Percentiles rank a stretch among this genome's conserved stretches.
phyloP scores from a whole-genome alignment of 2,329 filamentous ascomycete species.

The Rosellinia necatrix region DNA sequence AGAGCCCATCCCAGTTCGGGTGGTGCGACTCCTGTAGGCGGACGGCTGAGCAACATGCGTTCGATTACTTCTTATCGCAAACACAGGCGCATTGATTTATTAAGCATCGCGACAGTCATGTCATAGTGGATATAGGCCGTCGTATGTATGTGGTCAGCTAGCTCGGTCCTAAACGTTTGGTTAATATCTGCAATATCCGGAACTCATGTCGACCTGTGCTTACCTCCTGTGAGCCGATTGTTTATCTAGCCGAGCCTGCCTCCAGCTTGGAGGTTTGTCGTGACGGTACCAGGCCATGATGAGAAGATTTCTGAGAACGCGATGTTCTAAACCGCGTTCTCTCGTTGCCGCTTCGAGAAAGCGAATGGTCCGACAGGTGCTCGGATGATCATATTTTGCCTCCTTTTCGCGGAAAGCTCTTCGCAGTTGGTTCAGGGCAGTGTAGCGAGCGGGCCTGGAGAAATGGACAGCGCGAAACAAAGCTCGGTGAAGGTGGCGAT shows the following conservation, averaged over 20 bases:
- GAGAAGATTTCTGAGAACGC: conserved; percentile 71
- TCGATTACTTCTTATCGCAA: conserved; percentile 48
- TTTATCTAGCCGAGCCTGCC: conserved; percentile 22
- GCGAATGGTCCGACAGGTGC: conserved; percentile 67
- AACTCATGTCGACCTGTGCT: conserved; percentile 6
- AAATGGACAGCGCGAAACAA: conserved; percentile 73
- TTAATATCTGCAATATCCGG: conserved; percentile 20
- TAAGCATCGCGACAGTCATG: conserved; percentile 72
- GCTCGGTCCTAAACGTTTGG: conserved; percentile 21
- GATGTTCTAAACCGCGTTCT: conserved; percentile 71
- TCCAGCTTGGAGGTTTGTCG: conserved; percentile 40
- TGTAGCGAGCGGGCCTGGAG: conserved; percentile 69
- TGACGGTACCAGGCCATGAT: conserved; percentile 50
- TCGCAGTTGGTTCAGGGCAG: conserved; percentile 63
- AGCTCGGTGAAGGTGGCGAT: conserved; percentile 70
- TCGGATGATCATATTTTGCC: conserved; percentile 52
- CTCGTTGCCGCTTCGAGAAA: conserved; percentile 70
- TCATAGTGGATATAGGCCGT: conserved; percentile 66
- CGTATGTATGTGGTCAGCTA: conserved; percentile 29
- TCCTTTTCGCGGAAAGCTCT: conserved; percentile 59
- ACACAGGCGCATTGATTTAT: conserved; percentile 72
- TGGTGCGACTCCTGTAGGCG: conserved; percentile 10
- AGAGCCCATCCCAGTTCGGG: background rate
- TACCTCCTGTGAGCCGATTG: conserved; percentile 27
- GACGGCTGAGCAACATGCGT: conserved; percentile 6